Conservation (phyloP, 768 basidiomycete species). For the Pulveroboletus sp. region DNA sequence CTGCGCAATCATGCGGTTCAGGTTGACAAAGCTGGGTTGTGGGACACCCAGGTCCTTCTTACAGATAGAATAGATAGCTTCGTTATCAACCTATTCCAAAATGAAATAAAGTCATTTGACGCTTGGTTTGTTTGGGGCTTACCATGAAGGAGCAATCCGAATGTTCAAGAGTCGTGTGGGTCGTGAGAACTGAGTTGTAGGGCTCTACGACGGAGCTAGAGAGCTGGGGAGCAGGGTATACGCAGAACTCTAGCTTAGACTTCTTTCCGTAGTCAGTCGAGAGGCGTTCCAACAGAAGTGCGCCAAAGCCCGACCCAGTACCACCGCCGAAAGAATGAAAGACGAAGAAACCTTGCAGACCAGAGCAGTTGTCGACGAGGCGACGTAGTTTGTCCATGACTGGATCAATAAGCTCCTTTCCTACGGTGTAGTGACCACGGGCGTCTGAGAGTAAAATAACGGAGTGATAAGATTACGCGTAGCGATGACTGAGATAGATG, state of each 20-base stretch:
- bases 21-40: slow-evolving; percentile 87
- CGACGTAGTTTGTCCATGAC: slow-evolving; percentile 98
- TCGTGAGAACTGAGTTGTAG: slow-evolving; percentile 97
- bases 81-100: slow-evolving; percentile 81
- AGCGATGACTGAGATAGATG: neutral
- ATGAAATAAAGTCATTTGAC: slow-evolving; percentile 5
- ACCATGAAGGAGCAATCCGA: slow-evolving; percentile 99
- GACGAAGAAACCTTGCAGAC: slow-evolving; percentile 99
- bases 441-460: slow-evolving; percentile 60
- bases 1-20: slow-evolving; percentile 96
- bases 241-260: slow-evolving; percentile 97
- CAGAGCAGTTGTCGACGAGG: slow-evolving; percentile 95
- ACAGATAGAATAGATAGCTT: slow-evolving; percentile 99
- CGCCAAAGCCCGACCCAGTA: slow-evolving; percentile 98
- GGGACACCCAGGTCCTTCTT: slow-evolving; percentile 87
- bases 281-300: slow-evolving; percentile 93
- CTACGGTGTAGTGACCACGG: slow-evolving; percentile 98
- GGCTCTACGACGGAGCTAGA: slow-evolving; percentile 98
- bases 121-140: neutral
- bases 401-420: slow-evolving; percentile 95
- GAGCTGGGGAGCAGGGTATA: slow-evolving; percentile 93
- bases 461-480: slow-evolving; percentile 8
- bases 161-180: slow-evolving; percentile 98
- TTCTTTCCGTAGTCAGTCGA: slow-evolving; percentile 99
- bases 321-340: slow-evolving; percentile 99